Conservation (phyloP, 345 rosid genomes). For the Salix purpurea region DNA sequence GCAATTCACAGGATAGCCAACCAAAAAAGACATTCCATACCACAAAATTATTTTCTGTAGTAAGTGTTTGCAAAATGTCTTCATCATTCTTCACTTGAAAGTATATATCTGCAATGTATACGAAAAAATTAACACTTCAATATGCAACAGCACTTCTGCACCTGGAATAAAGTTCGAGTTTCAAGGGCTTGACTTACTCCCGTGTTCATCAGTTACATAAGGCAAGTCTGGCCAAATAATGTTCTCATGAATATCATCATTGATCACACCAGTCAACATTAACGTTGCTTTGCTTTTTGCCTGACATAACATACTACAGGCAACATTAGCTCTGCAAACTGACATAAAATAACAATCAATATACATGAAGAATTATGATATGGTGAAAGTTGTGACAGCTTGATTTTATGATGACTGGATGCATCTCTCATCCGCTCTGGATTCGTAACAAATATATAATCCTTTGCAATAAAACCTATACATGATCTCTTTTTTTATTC, state of each 20-base stretch:
- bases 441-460: neutral
- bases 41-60: slow-evolving; percentile 67
- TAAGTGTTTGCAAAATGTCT: slow-evolving; percentile 62
- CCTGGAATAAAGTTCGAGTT: neutral
- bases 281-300: slow-evolving; percentile 79
- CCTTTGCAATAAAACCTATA: neutral
- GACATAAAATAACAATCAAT: neutral
- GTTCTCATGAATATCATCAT: slow-evolving; percentile 67
- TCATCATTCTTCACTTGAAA: slow-evolving; percentile 82
- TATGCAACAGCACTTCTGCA: neutral
- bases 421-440: neutral
- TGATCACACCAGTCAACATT: slow-evolving; percentile 55
- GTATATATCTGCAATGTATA: slow-evolving; percentile 60
- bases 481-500: neutral
- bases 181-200: slow-evolving; percentile 52
- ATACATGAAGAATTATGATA: neutral
- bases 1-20: neutral
- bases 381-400: neutral
- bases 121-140: slow-evolving; percentile 12
- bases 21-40: slow-evolving; percentile 39
- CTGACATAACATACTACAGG: slow-evolving; percentile 64
- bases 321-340: slow-evolving; percentile 42
- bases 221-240: slow-evolving; percentile 83
- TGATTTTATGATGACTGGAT: neutral
- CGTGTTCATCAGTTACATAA: slow-evolving; percentile 75